Conservation (phyloP, 1,139 yeast genomes). For the Yamadazyma taylorii region DNA sequence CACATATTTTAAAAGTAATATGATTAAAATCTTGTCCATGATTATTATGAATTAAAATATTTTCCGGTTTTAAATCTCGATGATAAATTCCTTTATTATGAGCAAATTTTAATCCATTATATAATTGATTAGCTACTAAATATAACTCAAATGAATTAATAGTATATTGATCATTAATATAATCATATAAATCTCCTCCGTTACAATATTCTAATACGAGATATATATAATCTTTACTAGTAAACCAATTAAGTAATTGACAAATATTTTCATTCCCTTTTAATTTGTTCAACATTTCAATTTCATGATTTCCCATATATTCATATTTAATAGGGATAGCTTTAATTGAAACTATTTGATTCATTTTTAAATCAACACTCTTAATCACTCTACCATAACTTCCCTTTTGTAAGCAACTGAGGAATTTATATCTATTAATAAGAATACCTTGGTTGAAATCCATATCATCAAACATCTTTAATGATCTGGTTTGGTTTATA, state of each 20-base stretch:
- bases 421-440: conserved; percentile 34
- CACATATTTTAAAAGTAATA: conserved; percentile 47
- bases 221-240: conserved; percentile 38
- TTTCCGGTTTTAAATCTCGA: conserved; percentile 58
- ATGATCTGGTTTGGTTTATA: not conserved
- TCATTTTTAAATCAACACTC: conserved; percentile 36
- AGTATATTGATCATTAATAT: conserved; percentile 23
- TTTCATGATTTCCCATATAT: conserved; percentile 48
- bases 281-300: conserved; percentile 38
- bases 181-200: conserved; percentile 32
- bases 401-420: conserved; percentile 47
- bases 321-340: conserved; percentile 12
- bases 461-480: not conserved
- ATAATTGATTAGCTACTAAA: conserved; percentile 36
- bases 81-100: conserved; percentile 49
- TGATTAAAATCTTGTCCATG: not conserved
- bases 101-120: conserved; percentile 38
- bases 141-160: conserved; percentile 23
- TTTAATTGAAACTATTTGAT: conserved; percentile 36
- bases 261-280: conserved; percentile 41
- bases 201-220: conserved; percentile 52
- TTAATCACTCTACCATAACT: conserved; percentile 54
- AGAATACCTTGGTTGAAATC: conserved; percentile 14
- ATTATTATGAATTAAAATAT: conserved; percentile 41
- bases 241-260: conserved; percentile 44